Base-by-base conservation (phyloP, 345 rosid genomes). In the Acer negundo region DNA sequence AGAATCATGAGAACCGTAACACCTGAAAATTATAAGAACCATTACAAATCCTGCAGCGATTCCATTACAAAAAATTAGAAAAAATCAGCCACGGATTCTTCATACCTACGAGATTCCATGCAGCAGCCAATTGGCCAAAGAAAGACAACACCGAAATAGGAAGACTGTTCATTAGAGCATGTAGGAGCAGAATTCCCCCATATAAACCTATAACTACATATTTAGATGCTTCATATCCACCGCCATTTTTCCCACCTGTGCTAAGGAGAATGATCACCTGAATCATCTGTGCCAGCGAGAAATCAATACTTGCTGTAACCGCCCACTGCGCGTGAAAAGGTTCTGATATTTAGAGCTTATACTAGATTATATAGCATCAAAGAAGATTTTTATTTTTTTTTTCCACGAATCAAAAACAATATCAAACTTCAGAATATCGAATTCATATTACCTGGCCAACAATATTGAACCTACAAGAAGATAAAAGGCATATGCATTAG, bases 221-320 rank as follows among this genome's bases (percentile, higher is more conserved):
- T 78, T 93, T 92, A 0, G 99, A 92, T 72, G 96, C 95, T 69
- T 87, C 87, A 31, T 95, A 95, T 40, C 98, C 98, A 1, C 98
- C 98, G 28, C 97, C 99, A 76, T 91, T 95, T 85, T 87, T 90
- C 16, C 98, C 99, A 12, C 97, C 99, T 1, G 98, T 93, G 83
- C 95, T 88, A 42, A 95, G 98, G 65, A 93, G 98, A 59, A 92
- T 85, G 47, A 91, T 91, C 79, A 91, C 95, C 81, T 85, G 86
- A 80, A 89, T 83, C 85, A 91, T 70, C 81, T 87, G 89, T 24
- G 95, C 93, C 40, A 89, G 89, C 6, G 95, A 89, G 79, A 72
- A 91, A 81, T 91, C 95, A 28, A 91, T 16, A 75, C 95, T 91
- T 40, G 95, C 71, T 40, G 95, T 91, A 31, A 89, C 91, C 64